Evolutionary conservation across 1,284 basidiomycete species (phyloP), one percentile per base, ranked within the genome.

Genomic region (Sutorius eximius): DNA sequence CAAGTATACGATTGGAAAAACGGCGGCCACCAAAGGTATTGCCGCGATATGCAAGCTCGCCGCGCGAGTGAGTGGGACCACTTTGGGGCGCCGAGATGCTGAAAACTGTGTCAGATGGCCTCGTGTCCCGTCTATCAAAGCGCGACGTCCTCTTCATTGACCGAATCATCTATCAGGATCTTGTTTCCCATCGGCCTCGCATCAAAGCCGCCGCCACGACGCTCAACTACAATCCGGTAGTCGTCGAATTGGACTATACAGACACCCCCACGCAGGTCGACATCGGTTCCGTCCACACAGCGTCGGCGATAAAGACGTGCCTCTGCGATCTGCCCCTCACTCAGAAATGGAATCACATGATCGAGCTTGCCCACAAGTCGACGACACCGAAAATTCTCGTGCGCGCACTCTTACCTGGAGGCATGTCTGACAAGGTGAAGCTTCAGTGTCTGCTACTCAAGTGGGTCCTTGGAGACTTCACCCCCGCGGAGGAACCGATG

Each of bases 1-100:
- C 69, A 68, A 42, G 62, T 55, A 1, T 58, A 68, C 47, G 69
- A 68, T 34, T 71, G 66, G 66, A 68, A 59, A 53, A 53, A 56
- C 12, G 66, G 69, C 11, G 51, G 54, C 3, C 70, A 71, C 49
- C 56, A 53, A 53, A 59, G 47, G 32, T 62, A 69, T 42, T 71
- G 66, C 36, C 60, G 51, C 18, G 65, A 65, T 40, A 69, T 68
- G 22, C 66, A 69, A 52, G 58, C 56, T n/a, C 60, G 64, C 40
- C 64, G 57, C 44, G 62, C 66, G 36, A 49, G 66, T 67, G 18
- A 52, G 66, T 41, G 27, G 46, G 38, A 22, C 32, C 22, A 3
- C 13, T 29, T 38, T 12, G 11, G 36, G 22, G 27, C 3, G 24
- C 30, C 4, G 22, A 18, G 18, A 38, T 24, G n/a, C 53, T 52